Percentiles rank a stretch among this genome's conserved stretches.
Evolutionary conservation across 257 asterid species (phyloP).

Genomic region (Solanum pimpinellifolium): DNA sequence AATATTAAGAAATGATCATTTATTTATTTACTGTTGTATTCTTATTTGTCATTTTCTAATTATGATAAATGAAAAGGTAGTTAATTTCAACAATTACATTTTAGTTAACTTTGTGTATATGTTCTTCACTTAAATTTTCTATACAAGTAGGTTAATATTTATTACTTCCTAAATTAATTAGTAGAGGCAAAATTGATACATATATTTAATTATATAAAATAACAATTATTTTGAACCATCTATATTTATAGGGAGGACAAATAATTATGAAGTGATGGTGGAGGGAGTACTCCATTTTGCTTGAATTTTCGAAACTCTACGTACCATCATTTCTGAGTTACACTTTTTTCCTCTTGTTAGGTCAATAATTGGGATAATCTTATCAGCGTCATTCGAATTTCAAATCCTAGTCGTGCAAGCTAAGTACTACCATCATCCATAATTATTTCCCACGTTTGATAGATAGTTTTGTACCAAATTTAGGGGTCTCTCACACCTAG

Average conservation of each 20-base stretch:
- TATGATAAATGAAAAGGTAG: background rate
- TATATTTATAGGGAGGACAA: background rate
- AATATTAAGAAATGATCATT: no score
- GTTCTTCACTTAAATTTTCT: background rate
- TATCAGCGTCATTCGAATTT: background rate
- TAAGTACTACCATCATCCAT: background rate
- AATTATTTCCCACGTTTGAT: background rate
- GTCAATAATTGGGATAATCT: background rate
- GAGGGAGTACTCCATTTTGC: background rate
- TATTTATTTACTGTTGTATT: no score
- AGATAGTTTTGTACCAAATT: background rate
- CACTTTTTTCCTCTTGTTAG: background rate
- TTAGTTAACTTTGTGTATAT: no score
- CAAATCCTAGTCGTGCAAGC: background rate
- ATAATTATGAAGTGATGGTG: background rate
- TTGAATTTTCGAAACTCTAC: background rate
- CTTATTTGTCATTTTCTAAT: no score
- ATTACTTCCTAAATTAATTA: no score
- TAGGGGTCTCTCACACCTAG: background rate
- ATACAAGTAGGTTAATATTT: no score
- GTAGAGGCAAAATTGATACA: no score
- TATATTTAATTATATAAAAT: no score
- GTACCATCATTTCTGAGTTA: background rate
- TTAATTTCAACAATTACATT: background rate
- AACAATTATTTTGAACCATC: background rate